These are phyloP conservation scores for Fusarium torulosum DNA, from an alignment of 2,329 filamentous ascomycete genomes.

Conservation along the genomic window DNA sequence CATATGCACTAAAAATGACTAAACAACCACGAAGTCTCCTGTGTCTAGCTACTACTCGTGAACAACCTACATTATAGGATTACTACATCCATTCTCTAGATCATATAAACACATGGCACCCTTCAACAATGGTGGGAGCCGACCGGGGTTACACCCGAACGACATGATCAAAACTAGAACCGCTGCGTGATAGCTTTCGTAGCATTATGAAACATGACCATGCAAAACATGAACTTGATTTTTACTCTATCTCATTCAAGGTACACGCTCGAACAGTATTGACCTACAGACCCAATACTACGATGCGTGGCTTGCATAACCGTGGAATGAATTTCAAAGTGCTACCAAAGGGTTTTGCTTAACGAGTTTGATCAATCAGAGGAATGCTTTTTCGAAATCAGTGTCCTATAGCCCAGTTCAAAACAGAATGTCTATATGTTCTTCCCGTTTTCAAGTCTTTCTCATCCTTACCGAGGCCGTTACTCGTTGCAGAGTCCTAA, in stretches of 20 bases:
- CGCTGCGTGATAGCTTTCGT: neutral
- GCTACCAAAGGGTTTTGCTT: conserved; percentile 7
- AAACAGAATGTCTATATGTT: conserved; percentile 22
- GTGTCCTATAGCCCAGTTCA: conserved; percentile 5
- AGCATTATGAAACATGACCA: neutral
- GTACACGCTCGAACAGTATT: too few relatives aligned
- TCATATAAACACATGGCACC: neutral
- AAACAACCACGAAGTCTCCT: neutral
- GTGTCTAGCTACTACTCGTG: neutral
- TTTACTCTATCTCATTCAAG: neutral
- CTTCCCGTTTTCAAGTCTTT: neutral
- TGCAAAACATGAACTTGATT: neutral
- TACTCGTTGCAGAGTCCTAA: neutral
- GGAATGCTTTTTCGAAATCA: conserved; percentile 1
- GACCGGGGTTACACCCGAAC: neutral
- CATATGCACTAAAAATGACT: conserved; percentile 16
- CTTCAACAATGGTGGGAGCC: neutral
- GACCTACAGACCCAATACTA: neutral
- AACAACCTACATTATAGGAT: neutral
- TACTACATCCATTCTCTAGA: neutral
- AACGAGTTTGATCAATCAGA: neutral
- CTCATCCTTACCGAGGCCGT: neutral
- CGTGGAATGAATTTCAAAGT: conserved; percentile 28
- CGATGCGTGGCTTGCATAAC: neutral
- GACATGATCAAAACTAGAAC: neutral